Evolutionary conservation across 129 eudicot species (phyloP).

Genomic region (Dittrichia graveolens): DNA sequence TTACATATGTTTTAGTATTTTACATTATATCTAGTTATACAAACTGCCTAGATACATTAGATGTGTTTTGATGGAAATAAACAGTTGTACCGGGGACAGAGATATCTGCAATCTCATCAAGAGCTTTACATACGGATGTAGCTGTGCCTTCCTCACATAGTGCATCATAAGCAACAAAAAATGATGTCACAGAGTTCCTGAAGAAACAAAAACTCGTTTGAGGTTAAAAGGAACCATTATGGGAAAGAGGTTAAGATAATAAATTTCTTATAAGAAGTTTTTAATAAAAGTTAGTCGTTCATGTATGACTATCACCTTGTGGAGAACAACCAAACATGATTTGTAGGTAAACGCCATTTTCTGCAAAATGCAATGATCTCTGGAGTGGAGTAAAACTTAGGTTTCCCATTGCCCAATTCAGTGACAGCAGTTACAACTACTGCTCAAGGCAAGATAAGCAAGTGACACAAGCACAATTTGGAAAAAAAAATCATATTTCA

Average conservation of each 20-base stretch:
- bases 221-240: slow-evolving; percentile 1
- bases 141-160: slow-evolving; percentile 98
- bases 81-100: slow-evolving; percentile 69
- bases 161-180: slow-evolving; percentile 90
- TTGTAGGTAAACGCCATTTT: slow-evolving; percentile 96
- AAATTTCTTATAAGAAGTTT: neutral
- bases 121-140: slow-evolving; percentile 87
- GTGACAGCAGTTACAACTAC: slow-evolving; percentile 97
- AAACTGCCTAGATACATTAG: slow-evolving; percentile 5
- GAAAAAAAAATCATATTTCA: slow-evolving; percentile 4
- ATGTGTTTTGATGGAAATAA: slow-evolving; percentile 7
- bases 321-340: slow-evolving; percentile 94
- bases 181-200: slow-evolving; percentile 87
- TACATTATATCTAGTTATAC: neutral
- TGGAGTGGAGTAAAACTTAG: slow-evolving; percentile 94
- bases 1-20: neutral
- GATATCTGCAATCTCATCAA: slow-evolving; percentile 93
- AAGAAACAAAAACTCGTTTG: slow-evolving; percentile 24
- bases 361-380: slow-evolving; percentile 91
- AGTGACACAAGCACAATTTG: slow-evolving; percentile 21
- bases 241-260: neutral
- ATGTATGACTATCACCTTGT: slow-evolving; percentile 63
- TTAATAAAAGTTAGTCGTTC: neutral
- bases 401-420: slow-evolving; percentile 88
- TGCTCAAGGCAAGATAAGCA: slow-evolving; percentile 39